These are phyloP conservation scores for Yamadazyma spencermartinsiae DNA, from an alignment of 1,139 yeast species.

Conservation along the genomic window DNA sequence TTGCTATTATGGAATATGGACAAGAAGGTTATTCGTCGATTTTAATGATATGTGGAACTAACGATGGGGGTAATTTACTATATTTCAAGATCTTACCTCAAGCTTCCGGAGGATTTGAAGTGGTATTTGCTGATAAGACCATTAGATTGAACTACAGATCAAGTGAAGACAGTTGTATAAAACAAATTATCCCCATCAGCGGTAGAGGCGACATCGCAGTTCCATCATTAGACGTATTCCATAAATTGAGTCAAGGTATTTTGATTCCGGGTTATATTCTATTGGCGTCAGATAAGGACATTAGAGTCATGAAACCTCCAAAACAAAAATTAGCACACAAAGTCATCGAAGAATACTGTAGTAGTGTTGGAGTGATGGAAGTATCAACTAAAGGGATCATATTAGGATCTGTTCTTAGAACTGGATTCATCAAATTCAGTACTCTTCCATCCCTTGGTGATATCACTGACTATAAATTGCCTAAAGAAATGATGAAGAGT, in stretches of 20 bases:
- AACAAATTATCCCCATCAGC: constrained; percentile 58
- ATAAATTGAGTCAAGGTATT: constrained; percentile 61
- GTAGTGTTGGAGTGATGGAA: constrained; percentile 42
- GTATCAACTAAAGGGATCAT: constrained; percentile 31
- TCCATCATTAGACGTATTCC: constrained; percentile 63
- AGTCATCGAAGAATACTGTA: constrained; percentile 61
- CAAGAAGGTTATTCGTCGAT: constrained; percentile 72
- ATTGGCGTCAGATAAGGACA: constrained; percentile 59
- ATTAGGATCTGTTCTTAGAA: constrained; percentile 35
- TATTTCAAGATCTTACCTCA: constrained; percentile 71
- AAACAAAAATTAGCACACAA: constrained; percentile 63
- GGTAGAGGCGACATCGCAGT: constrained; percentile 61
- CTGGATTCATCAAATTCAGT: constrained; percentile 42
- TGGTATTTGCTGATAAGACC: constrained; percentile 53
- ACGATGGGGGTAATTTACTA: constrained; percentile 67
- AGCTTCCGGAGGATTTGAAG: constrained; percentile 66
- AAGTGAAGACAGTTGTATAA: constrained; percentile 31
- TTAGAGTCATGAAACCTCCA: constrained; percentile 64
- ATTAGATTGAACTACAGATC: constrained; percentile 40
- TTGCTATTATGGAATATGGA: constrained; percentile 68
- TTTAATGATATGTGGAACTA: constrained; percentile 74
- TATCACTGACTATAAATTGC: constrained; percentile 35
- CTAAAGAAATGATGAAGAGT: constrained; percentile 31
- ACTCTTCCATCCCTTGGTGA: constrained; percentile 42
- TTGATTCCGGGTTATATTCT: constrained; percentile 63